A percentile compares a stretch with the other conserved stretches of the same genome.
Evolutionary conservation across 2,329 filamentous ascomycete genomes (phyloP).

Genomic region (Cladosporium phlei): DNA sequence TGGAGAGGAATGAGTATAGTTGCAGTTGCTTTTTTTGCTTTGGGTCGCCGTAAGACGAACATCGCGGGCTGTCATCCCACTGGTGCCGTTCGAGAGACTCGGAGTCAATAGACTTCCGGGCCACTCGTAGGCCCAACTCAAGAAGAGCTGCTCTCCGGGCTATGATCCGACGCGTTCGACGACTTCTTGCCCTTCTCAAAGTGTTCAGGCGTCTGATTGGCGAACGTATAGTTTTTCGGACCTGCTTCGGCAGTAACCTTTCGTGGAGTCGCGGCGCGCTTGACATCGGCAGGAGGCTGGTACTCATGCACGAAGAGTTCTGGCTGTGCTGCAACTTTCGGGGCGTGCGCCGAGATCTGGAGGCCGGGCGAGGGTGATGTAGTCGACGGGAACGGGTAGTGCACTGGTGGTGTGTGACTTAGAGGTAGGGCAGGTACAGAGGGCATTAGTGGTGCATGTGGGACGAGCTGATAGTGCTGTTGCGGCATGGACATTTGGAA

Average conservation of each 20-base stretch:
- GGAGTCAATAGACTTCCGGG: no score
- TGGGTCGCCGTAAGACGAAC: no score
- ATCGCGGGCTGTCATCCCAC: no score
- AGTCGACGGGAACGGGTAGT: conserved; percentile 21
- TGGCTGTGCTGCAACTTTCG: conserved; percentile 26
- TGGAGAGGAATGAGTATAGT: no score
- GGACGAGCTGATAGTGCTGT: conserved; percentile 11
- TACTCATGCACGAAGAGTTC: conserved; percentile 46
- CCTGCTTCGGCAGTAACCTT: conserved; percentile 26
- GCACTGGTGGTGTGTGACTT: conserved; percentile 15
- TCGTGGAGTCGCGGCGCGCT: conserved; percentile 28
- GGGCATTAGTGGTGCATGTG: conserved; percentile 1
- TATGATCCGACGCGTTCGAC: background rate
- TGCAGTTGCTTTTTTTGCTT: no score
- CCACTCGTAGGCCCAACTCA: background rate
- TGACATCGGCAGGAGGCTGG: conserved; percentile 40
- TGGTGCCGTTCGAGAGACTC: no score
- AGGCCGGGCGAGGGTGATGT: conserved; percentile 16
- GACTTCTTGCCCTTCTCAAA: conserved; percentile 33
- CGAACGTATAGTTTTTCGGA: conserved; percentile 46
- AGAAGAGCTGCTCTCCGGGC: conserved; percentile 6
- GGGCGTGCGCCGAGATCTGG: conserved; percentile 26
- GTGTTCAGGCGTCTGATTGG: conserved; percentile 43
- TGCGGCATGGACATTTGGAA: conserved; percentile 17
- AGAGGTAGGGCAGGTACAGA: conserved; percentile 14